Conservation (phyloP, 164 flowering plant genomes). For the Liquidambar formosana region DNA sequence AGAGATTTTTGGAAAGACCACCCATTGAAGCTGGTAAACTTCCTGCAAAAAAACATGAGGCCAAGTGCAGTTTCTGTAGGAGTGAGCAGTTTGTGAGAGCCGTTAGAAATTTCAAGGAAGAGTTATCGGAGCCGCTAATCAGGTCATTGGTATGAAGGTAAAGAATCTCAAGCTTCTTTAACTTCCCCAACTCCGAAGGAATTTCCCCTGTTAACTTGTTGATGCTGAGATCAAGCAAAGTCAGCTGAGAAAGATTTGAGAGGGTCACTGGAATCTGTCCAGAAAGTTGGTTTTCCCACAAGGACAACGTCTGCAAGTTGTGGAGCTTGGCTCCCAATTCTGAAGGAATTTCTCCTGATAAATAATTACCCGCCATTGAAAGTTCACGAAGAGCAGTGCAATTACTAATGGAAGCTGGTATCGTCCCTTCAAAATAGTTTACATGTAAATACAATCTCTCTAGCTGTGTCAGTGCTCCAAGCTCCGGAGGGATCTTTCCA, state of each 20-base stretch:
- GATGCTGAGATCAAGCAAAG: conserved; percentile 2
- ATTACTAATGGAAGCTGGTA: conserved; percentile 19
- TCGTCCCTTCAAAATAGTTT: conserved; percentile 11
- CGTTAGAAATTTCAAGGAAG: conserved; percentile 15
- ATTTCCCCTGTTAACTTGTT: conserved; percentile 6
- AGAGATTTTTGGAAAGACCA: conserved; percentile 3
- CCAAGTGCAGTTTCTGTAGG: conserved; percentile 10
- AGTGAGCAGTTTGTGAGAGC: conserved; percentile 10
- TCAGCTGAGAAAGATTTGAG: conserved; percentile 13
- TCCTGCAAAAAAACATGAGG: conserved; percentile 7
- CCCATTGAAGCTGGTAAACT: conserved; percentile 14
- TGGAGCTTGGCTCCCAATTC: conserved; percentile 17
- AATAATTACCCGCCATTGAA: background rate
- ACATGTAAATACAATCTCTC: conserved; percentile 13
- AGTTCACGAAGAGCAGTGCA: conserved; percentile 10
- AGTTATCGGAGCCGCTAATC: background rate
- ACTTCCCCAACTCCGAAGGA: background rate
- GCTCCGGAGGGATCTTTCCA: conserved; percentile 13
- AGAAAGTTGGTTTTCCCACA: conserved; percentile 2
- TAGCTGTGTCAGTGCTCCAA: conserved; percentile 12
- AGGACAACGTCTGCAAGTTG: conserved; percentile 13
- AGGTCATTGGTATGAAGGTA: conserved; percentile 3
- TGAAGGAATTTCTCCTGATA: conserved; percentile 17
- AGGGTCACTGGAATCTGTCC: conserved; percentile 11
- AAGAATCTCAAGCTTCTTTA: conserved; percentile 8